Conservation (phyloP, 1,139 yeast species). For the Geotrichum fermentans region DNA sequence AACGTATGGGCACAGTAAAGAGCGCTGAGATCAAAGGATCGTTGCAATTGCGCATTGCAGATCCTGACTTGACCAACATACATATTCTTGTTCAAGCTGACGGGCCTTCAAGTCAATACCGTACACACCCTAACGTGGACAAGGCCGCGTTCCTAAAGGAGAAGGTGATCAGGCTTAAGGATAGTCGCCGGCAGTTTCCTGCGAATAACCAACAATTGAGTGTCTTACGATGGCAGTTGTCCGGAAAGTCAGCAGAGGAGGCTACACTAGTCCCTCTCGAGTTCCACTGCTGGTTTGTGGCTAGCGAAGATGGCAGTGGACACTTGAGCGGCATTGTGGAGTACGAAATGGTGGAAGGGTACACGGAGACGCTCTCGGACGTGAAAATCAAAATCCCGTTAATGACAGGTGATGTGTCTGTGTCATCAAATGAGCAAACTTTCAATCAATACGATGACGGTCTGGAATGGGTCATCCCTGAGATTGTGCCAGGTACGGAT, state of each 20-base stretch:
- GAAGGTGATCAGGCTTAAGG: constrained; percentile 67
- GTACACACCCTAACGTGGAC: constrained; percentile 95
- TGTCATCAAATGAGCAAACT: constrained; percentile 37
- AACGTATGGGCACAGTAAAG: constrained; percentile 76
- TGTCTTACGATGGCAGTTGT: constrained; percentile 73
- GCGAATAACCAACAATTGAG: constrained; percentile 85
- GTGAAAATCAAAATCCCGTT: constrained; percentile 62
- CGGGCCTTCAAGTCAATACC: constrained; percentile 55
- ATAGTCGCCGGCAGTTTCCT: constrained; percentile 76
- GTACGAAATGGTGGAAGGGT: constrained; percentile 59
- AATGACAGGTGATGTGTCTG: constrained; percentile 53
- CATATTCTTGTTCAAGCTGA: constrained; percentile 54
- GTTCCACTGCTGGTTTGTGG: constrained; percentile 80
- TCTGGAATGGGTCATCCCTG: constrained; percentile 40
- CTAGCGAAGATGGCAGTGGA: constrained; percentile 45
- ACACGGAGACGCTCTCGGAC: constrained; percentile 49
- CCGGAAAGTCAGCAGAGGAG: constrained; percentile 46
- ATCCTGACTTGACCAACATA: constrained; percentile 60
- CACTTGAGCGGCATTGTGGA: constrained; percentile 77
- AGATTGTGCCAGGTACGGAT: constrained; percentile 37
- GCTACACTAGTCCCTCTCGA: constrained; percentile 58
- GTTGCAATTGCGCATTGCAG: constrained; percentile 78
- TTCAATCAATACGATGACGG: constrained; percentile 41
- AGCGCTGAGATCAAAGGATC: constrained; percentile 86
- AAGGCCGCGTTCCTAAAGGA: constrained; percentile 57